Percentiles rank a stretch among this genome's conserved stretches.
Evolutionary conservation across 148 eudicot genomes (phyloP).

Genomic region (Chenopodium suecicum): DNA sequence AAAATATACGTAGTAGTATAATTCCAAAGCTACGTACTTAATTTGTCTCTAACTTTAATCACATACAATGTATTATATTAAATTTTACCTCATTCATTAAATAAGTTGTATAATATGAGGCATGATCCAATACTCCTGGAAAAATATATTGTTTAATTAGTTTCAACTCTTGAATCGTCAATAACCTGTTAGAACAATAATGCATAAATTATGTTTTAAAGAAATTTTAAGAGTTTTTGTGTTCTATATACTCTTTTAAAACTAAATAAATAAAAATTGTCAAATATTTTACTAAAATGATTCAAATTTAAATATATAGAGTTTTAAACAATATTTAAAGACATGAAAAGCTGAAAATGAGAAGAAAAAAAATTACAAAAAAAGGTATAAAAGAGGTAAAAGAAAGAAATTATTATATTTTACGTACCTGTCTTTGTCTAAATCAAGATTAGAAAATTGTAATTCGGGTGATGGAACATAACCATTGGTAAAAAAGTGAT

Average conservation of each 20-base stretch:
- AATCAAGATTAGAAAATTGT: conserved; percentile 36
- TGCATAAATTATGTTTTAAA: not conserved
- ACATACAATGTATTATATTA: not conserved
- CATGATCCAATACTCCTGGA: conserved; percentile 33
- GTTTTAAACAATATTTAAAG: too few relatives aligned
- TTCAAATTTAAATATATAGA: too few relatives aligned
- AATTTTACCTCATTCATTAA: conserved; percentile 29
- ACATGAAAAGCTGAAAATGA: too few relatives aligned
- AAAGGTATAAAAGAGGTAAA: too few relatives aligned
- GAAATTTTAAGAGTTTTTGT: not conserved
- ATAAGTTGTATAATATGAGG: conserved; percentile 23
- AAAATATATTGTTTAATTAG: conserved; percentile 24
- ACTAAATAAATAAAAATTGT: too few relatives aligned
- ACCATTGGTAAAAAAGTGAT: conserved; percentile 20
- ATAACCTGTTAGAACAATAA: conserved; percentile 5
- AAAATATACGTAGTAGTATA: too few relatives aligned
- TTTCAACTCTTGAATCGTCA: conserved; percentile 28
- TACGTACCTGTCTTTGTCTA: conserved; percentile 43
- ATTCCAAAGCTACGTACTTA: too few relatives aligned
- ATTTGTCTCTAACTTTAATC: not conserved
- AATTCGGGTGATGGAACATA: conserved; percentile 25
- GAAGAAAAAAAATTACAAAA: too few relatives aligned
- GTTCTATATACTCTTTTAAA: too few relatives aligned
- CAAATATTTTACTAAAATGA: too few relatives aligned
- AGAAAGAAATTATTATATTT: too few relatives aligned